Evolutionary conservation across 495 filamentous ascomycete genomes (phyloP).

Genomic region (Penicillium bialowiezense): DNA sequence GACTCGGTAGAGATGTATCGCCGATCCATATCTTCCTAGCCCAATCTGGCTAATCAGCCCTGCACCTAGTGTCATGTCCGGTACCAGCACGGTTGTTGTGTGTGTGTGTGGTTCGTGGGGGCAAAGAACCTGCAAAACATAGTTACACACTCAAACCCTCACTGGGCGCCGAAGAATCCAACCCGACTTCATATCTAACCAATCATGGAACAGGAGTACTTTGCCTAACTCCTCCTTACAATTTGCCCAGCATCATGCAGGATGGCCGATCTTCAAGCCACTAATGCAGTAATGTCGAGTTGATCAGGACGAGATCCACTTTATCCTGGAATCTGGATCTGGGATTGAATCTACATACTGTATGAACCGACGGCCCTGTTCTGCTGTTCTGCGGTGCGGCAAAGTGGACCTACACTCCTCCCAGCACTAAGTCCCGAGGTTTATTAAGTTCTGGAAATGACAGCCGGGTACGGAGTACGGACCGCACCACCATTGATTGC

Average conservation of each 20-base stretch:
- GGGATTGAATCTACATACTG: conserved; percentile 12
- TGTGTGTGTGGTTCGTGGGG: conserved; percentile 11
- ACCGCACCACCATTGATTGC: conserved; percentile 18
- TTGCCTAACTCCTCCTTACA: conserved; percentile 13
- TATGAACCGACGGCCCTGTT: neutral
- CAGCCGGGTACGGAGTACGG: conserved; percentile 27
- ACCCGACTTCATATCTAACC: conserved; percentile 7
- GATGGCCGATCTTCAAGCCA: conserved; percentile 27
- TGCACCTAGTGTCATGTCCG: conserved; percentile 12
- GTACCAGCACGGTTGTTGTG: conserved; percentile 2
- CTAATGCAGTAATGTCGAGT: conserved; percentile 18
- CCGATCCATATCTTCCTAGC: neutral
- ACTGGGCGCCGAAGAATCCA: conserved; percentile 8
- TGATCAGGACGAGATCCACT: conserved; percentile 13
- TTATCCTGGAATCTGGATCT: conserved; percentile 5
- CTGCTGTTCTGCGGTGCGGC: conserved; percentile 1
- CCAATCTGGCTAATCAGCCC: neutral
- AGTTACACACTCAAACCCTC: conserved; percentile 11
- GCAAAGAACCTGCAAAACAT: conserved; percentile 25
- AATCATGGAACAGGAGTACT: conserved; percentile 17
- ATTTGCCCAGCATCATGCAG: conserved; percentile 22
- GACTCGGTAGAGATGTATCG: neutral
- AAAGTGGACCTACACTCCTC: too few species aligned
- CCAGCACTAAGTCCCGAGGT: neutral
- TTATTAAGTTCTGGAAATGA: conserved; percentile 18